Base-by-base conservation (phyloP, 106 monocot genomes). In the Platanthera zijinensis region DNA sequence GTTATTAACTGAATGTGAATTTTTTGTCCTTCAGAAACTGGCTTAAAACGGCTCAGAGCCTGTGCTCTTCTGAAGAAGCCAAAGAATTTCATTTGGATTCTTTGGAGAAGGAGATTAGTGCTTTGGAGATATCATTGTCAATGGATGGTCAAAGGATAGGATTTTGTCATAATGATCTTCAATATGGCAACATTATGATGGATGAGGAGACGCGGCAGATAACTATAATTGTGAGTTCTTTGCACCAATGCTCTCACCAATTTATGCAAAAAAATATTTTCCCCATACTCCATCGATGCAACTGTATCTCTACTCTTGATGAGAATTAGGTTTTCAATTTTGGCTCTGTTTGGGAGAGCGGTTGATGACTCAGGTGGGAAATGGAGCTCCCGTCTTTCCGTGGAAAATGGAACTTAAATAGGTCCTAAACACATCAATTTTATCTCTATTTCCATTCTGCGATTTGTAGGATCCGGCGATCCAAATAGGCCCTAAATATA, bases 81-180 rank as follows among this genome's bases (percentile, higher is more conserved):
- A 51, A 78, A 71, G 86, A 89, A 77, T 90, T 92, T 79, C 51
- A 53, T 17, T 84, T 96, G 71, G 84, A 87, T 64, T 74, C 57
- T 1, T 64, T 96, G 21, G 86, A 78, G 4, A 85, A 85, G 30
- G 95, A 95, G 82, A 95, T 92, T 51, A 75, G 10, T 19, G n/a
- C 25, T 56, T 66, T 92, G 74, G 86, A 92, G 70, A 84, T 57
- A 10, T 48, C 48, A 39, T 51, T 92, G 76, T 79, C 90, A 52
- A 11, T 19, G 15, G 76, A 81, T 25, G 82, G 79, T 74, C 80
- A 86, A 54, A 82, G 67, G 67, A 77, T 90, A 51, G 95, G 95
- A 11, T 96, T 96, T 77, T 96, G 95, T 71, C 95, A 96, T 57
- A 96, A 92, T 74, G 95, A 96, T 83, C 92, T 96, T 75, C 95